Evolutionary conservation across 2,329 filamentous ascomycete genomes (phyloP), one percentile per base, ranked within the genome.

Genomic region (Clarireedia sp.): DNA sequence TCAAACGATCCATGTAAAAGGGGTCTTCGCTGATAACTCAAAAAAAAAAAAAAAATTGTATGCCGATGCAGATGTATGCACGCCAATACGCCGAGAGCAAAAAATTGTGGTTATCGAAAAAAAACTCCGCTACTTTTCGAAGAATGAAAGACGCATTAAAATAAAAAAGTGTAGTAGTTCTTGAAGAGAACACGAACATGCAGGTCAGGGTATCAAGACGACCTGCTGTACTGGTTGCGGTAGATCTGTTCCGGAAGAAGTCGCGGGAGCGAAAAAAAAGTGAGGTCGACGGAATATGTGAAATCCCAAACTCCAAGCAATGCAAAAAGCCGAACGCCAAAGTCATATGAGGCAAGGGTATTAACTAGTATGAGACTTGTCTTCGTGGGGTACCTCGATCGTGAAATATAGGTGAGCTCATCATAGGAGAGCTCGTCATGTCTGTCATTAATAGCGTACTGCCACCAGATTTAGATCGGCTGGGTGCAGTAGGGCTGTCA

Each of bases 291-390:
- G 24, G n/a, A 24, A 33, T 24, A 19, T 36, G 41, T 14, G 14
- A 43, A 48, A 33, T 14, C 9, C 14, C 8, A 57, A 45, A 37
- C 48, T 51, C 51, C 48, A 29, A 53, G 40, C 38, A 54, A 57
- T 52, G 49, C 48, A 56, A 54, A 54, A 51, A 54, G 51, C 51
- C 54, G 54, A 63, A 64, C 64, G 53, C 64, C 64, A 58, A 57
- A 54, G 57, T 58, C 48, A 63, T 64, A 56, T 43, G 55, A 64
- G 62, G 59, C 58, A 61, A 59, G 57, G 51, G 21, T 54, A 54
- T 54, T 59, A 65, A 77, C 36, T 72, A 86, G 68, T 83, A 86
- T 10, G 83, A 86, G 51, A 78, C 81, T 78, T 85, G 82, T 51
- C 83, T 80, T 65, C 81, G 77, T 61, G 77, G 73, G 63, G 78